phyloP scores from a whole-genome alignment of 1,284 basidiomycete species.

The Schizophyllum amplum region DNA sequence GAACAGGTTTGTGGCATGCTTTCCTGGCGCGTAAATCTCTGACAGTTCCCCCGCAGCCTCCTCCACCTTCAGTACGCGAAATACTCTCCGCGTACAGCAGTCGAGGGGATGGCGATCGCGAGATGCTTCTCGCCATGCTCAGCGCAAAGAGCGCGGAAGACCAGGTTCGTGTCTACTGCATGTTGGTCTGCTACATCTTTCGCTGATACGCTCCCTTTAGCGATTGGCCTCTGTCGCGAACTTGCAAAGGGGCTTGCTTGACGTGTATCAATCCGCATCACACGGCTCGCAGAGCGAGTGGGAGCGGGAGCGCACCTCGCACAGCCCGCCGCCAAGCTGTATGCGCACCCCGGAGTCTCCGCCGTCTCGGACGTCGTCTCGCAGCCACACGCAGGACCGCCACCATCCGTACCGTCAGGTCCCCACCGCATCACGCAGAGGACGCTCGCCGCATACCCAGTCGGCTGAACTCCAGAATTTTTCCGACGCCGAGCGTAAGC shows the following conservation, averaged over 20 bases:
- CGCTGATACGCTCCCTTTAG: constrained; percentile 26
- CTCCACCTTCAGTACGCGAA: constrained; percentile 75
- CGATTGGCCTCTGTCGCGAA: constrained; percentile 61
- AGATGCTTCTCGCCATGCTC: constrained; percentile 81
- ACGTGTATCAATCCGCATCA: constrained; percentile 35
- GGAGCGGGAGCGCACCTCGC: neutral
- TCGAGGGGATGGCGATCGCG: constrained; percentile 83
- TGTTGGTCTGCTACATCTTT: constrained; percentile 1
- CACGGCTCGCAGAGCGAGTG: neutral
- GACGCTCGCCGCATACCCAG: neutral
- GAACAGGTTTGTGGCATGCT: constrained; percentile 26
- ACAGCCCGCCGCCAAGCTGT: neutral
- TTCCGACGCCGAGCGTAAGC: neutral
- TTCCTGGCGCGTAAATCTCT: constrained; percentile 7
- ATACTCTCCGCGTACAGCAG: constrained; percentile 78
- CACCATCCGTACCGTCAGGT: neutral
- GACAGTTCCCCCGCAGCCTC: constrained; percentile 31
- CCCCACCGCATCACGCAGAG: neutral
- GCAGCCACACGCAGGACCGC: neutral
- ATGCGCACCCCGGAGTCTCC: neutral
- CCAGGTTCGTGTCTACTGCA: constrained; percentile 43
- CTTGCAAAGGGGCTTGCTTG: constrained; percentile 61
- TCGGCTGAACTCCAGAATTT: neutral
- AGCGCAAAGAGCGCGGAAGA: constrained; percentile 88
- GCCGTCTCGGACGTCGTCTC: neutral